These are phyloP conservation scores for Yamadazyma mexicana DNA, from an alignment of 1,139 yeast genomes.

Conservation along the genomic window DNA sequence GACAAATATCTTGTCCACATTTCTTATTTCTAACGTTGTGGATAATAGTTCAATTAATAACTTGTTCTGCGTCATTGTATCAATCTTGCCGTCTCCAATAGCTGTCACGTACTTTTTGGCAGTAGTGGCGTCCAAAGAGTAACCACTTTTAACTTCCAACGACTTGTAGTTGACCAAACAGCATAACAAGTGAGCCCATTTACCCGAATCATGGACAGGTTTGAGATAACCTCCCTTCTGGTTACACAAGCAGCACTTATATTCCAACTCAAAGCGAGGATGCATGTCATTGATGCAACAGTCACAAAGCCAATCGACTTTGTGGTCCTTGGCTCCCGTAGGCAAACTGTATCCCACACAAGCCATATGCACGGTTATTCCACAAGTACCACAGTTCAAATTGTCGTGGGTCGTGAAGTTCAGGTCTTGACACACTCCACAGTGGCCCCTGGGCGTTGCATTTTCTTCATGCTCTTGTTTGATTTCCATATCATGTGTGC, in stretches of 20 bases:
- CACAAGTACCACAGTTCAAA: slow-evolving; percentile 65
- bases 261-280: slow-evolving; percentile 58
- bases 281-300: slow-evolving; percentile 70
- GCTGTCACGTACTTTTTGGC: slow-evolving; percentile 4
- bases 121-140: neutral
- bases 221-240: slow-evolving; percentile 68
- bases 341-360: slow-evolving; percentile 61
- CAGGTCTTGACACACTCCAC: slow-evolving; percentile 42
- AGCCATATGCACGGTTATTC: slow-evolving; percentile 64
- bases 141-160: slow-evolving; percentile 21
- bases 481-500: too few relatives aligned
- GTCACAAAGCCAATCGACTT: slow-evolving; percentile 76
- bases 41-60: slow-evolving; percentile 19
- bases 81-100: slow-evolving; percentile 1
- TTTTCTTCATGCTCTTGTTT: neutral
- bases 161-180: slow-evolving; percentile 49
- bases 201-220: slow-evolving; percentile 59
- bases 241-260: slow-evolving; percentile 69
- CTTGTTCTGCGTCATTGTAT: slow-evolving; percentile 7
- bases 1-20: slow-evolving; percentile 30
- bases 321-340: slow-evolving; percentile 22
- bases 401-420: slow-evolving; percentile 19
- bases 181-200: slow-evolving; percentile 84
- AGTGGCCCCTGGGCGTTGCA: slow-evolving; percentile 60
- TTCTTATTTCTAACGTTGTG: slow-evolving; percentile 26